Evolutionary conservation across 352 stramenopile species (phyloP), one percentile per base, ranked within the genome.

Genomic region (Globisporangium sylvaticum): DNA sequence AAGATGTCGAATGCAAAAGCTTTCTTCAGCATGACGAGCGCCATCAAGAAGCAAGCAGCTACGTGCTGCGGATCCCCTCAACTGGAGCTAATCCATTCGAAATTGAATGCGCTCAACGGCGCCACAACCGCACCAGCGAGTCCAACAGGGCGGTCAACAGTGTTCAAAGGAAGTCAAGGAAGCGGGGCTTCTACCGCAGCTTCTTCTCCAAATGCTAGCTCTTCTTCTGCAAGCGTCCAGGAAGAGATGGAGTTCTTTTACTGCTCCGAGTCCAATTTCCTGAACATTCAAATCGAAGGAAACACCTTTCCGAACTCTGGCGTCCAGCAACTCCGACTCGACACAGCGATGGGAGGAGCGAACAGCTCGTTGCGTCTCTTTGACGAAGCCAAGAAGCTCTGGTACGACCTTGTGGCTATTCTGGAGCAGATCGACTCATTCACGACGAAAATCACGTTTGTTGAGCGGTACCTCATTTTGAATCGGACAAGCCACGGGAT

Each of bases 391-490:
- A 81, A 79, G 24, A 82, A 90, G 59, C 76, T 84, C 2, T 95
- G 88, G 78, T 82, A 90, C 44, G 88, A 96, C 57, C 62, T 96
- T 18, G 84, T 91, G 31, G 84, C 81, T 12, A 78, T 94, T 7
- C 70, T 92, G 50, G 79, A 89, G 29, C 83, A 91, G 67, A 56
- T 90, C 0, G 83, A 90, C 39, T 76, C 77, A 5, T 87, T 77
- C 62, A 82, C 83, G 18, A 96, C 80, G 32, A 87, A 91, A 53
- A 79, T 90, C 5, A 93, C 82, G 10, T 94, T 96, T 52, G 79
- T 94, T 0, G 85, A 94, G 54, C 79, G 88, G 7, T 95, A 94
- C 64, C 70, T 95, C 9, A 71, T 96, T 25, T 54, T 92, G 20
- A 95, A 96, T 46, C 79, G 82, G 29, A 91, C 88, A 0, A 66